These are phyloP conservation scores for Neurospora intermedia DNA, from an alignment of 495 filamentous ascomycete species.

Conservation along the genomic window DNA sequence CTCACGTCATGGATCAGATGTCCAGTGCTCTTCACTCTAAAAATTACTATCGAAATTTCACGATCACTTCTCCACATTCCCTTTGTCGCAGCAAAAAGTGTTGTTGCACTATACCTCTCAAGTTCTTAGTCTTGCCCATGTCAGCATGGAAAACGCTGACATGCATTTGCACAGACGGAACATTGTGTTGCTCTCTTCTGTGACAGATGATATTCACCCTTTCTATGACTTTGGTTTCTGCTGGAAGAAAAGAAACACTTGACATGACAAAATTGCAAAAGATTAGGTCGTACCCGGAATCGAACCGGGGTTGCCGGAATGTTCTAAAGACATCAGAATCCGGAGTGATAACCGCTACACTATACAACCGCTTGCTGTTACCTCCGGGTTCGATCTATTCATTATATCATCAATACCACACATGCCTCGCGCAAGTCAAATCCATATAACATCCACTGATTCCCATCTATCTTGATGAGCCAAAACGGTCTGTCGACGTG, in stretches of 20 bases:
- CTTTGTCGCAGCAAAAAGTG: too few relatives aligned
- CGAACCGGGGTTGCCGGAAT: constrained; percentile 20
- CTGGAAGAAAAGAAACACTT: neutral
- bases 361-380: neutral
- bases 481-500: neutral
- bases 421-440: neutral
- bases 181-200: too few relatives aligned
- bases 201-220: too few relatives aligned
- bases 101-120: too few relatives aligned
- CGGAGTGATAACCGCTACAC: neutral
- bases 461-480: neutral
- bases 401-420: neutral
- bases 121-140: too few relatives aligned
- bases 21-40: neutral
- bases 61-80: too few relatives aligned
- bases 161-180: too few relatives aligned
- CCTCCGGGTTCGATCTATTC: too few relatives aligned
- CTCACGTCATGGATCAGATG: neutral
- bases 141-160: too few relatives aligned
- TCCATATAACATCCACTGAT: neutral
- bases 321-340: neutral
- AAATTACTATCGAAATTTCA: too few relatives aligned
- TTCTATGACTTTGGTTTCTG: too few relatives aligned
- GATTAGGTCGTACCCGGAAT: constrained; percentile 22
- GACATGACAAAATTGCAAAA: neutral